phyloP scores from a whole-genome alignment of 768 basidiomycete genomes.

The Rhizopogon sp. region DNA sequence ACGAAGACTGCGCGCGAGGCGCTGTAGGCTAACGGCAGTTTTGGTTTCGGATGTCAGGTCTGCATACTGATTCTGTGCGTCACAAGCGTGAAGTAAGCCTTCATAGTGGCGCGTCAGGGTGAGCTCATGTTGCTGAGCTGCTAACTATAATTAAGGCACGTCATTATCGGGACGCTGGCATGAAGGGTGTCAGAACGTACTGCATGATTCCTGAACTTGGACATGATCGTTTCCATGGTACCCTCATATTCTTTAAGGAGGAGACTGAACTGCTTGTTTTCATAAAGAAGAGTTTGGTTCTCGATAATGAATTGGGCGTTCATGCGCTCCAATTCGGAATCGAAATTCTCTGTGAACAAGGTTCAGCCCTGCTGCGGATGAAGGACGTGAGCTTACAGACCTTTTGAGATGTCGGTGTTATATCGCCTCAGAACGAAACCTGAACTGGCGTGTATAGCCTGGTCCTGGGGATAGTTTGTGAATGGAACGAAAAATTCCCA shows the following conservation, averaged over 20 bases:
- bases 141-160: constrained; percentile 46
- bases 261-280: constrained; percentile 89
- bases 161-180: constrained; percentile 5
- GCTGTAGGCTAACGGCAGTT: constrained; percentile 61
- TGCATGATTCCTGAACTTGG: constrained; percentile 88
- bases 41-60: constrained; percentile 58
- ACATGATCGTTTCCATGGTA: constrained; percentile 95
- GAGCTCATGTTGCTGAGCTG: constrained; percentile 88
- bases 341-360: constrained; percentile 68
- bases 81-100: constrained; percentile 62
- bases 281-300: constrained; percentile 87
- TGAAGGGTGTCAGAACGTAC: constrained; percentile 41
- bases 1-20: constrained; percentile 67
- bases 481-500: neutral
- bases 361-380: constrained; percentile 9
- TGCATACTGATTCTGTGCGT: constrained; percentile 47
- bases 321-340: constrained; percentile 85
- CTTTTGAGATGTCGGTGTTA: constrained; percentile 85
- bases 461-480: constrained; percentile 42
- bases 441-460: constrained; percentile 64
- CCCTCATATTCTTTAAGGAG: constrained; percentile 92
- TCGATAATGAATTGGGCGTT: constrained; percentile 91
- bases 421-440: constrained; percentile 80
- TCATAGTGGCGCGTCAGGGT: constrained; percentile 91
- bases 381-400: constrained; percentile 28